Conservation (phyloP, 106 monocot genomes). For the Chionographis japonica region DNA sequence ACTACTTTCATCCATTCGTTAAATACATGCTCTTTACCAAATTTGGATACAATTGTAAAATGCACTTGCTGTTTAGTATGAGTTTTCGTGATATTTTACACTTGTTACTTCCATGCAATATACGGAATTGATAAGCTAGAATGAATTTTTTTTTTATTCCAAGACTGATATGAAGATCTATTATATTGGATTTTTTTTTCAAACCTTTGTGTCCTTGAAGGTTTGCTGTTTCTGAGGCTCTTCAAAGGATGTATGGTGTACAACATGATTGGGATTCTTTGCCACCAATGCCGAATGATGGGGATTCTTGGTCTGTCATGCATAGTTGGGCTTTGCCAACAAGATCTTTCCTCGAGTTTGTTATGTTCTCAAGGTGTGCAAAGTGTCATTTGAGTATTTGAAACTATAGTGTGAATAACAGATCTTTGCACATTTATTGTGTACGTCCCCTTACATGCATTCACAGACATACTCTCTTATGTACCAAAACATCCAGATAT, state of each 20-base stretch:
- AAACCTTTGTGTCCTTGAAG: conserved; percentile 31
- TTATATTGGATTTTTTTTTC: not conserved
- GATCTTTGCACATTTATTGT: not conserved
- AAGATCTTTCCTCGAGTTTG: conserved; percentile 88
- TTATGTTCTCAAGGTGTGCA: conserved; percentile 93
- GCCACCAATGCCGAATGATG: conserved; percentile 76
- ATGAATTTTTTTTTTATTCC: no score
- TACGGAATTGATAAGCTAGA: no score
- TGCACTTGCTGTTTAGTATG: no score
- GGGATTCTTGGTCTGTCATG: conserved; percentile 82
- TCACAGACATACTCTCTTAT: no score
- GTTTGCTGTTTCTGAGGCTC: conserved; percentile 51
- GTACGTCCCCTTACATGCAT: no score
- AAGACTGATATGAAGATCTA: not conserved
- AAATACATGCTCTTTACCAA: no score
- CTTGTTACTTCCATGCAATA: no score
- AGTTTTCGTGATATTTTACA: no score
- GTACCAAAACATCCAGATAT: no score
- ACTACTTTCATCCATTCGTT: no score
- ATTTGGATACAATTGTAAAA: no score
- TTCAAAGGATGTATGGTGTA: conserved; percentile 78
- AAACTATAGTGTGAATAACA: not conserved
- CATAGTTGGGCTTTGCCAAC: conserved; percentile 96
- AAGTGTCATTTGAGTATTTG: not conserved
- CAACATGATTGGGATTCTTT: conserved; percentile 43